Conservation (phyloP, 257 asterid species). For the Thymus quinquecostatus region DNA sequence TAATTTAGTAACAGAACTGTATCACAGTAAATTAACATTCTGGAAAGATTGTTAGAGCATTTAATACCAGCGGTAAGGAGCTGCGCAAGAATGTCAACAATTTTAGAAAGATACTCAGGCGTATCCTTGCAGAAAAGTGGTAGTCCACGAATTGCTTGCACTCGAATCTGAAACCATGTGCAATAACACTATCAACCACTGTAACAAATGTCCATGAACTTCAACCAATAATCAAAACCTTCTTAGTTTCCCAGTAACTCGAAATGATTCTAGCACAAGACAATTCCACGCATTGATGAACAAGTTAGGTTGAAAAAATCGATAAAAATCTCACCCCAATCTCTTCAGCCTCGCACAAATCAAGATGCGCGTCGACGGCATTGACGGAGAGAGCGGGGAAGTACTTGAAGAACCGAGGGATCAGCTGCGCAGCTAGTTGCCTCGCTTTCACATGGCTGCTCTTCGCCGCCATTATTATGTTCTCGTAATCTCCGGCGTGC, state of each 20-base stretch:
- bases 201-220: not conserved
- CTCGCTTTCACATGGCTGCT: conserved; percentile 80
- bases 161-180: conserved; percentile 62
- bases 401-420: conserved; percentile 85
- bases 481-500: conserved; percentile 77
- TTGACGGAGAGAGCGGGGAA: conserved; percentile 68
- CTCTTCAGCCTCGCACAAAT: conserved; percentile 95
- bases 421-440: conserved; percentile 93
- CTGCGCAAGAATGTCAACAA: conserved; percentile 94
- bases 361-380: conserved; percentile 92
- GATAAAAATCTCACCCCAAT: conserved; percentile 67
- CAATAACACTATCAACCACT: conserved; percentile 17
- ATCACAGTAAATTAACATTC: conserved; percentile 22
- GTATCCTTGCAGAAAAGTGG: conserved; percentile 98
- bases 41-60: conserved; percentile 21
- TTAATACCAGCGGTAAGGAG: conserved; percentile 89
- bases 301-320: conserved; percentile 5
- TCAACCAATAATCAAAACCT: conserved; percentile 10
- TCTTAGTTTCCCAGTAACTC: conserved; percentile 1
- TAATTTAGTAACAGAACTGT: conserved; percentile 12
- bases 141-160: conserved; percentile 96
- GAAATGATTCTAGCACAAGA: conserved; percentile 25
- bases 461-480: conserved; percentile 69
- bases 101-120: conserved; percentile 89
- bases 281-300: conserved; percentile 11